Conservation (phyloP, 495 filamentous ascomycete species). For the Penicillium pancosmium region DNA sequence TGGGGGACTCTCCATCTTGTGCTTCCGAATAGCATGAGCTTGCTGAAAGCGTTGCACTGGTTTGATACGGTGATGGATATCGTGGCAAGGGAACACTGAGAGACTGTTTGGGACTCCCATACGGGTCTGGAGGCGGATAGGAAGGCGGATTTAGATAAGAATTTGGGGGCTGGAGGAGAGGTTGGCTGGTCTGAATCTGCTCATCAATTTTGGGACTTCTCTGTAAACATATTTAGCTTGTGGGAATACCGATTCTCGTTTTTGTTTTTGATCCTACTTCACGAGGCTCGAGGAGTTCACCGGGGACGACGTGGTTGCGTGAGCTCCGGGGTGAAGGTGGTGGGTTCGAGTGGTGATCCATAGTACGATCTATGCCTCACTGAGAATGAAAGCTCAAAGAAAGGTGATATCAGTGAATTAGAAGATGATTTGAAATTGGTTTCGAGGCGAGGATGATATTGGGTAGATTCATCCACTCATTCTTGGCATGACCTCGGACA, state of each 20-base stretch:
- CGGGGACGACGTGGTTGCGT: neutral
- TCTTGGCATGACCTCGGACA: neutral
- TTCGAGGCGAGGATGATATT: neutral
- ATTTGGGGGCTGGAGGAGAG: neutral
- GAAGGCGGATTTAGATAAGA: neutral
- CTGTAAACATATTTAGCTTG: neutral
- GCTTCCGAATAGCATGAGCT: slow-evolving; percentile 6
- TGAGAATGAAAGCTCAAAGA: neutral
- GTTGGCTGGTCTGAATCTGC: neutral
- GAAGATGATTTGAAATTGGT: neutral
- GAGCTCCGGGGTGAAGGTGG: neutral
- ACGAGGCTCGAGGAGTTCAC: neutral
- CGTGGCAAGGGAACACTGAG: neutral
- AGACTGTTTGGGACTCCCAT: neutral
- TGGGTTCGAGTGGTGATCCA: neutral
- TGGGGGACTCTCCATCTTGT: slow-evolving; percentile 8
- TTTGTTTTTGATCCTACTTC: neutral
- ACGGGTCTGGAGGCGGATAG: neutral
- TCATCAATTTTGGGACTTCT: neutral
- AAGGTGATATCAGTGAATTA: neutral
- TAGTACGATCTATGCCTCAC: neutral
- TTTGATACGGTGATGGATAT: neutral
- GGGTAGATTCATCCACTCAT: neutral
- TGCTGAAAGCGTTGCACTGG: neutral
- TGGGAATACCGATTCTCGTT: neutral